Percentiles rank a stretch among this genome's conserved stretches.
These are phyloP conservation scores for Gilbertella persicaria DNA, from an alignment of 371 early-diverging fungal genomes.

Conservation along the genomic window DNA sequence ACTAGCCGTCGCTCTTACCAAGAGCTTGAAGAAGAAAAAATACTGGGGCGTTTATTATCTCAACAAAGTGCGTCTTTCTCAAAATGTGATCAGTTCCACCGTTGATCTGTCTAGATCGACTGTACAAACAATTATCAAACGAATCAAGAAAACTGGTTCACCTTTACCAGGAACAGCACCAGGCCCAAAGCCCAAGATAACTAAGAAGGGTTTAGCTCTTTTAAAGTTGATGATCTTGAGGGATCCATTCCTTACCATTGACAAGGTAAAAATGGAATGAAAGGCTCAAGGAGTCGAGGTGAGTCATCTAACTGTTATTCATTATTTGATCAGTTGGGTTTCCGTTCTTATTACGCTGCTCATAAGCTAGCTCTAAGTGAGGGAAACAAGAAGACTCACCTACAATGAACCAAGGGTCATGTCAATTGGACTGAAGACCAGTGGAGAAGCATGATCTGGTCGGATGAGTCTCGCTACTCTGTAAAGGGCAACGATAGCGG, in stretches of 20 bases:
- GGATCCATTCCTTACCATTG: not conserved
- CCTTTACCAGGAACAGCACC: not conserved
- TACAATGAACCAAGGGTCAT: not conserved
- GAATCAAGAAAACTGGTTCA: slow-evolving; percentile 1
- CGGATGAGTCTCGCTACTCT: not conserved
- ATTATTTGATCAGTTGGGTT: not conserved
- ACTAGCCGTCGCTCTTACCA: too few relatives aligned
- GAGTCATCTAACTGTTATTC: not conserved
- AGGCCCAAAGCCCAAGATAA: not conserved
- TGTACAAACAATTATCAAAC: not conserved
- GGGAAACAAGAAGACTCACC: not conserved
- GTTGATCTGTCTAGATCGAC: not conserved
- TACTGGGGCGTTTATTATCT: not conserved
- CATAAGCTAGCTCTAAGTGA: not conserved
- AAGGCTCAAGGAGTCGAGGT: not conserved
- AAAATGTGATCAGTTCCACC: not conserved
- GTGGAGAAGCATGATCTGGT: not conserved
- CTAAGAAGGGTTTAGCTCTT: not conserved
- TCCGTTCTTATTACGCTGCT: not conserved
- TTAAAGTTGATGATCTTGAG: not conserved
- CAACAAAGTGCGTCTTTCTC: not conserved
- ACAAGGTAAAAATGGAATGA: not conserved
- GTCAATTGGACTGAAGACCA: not conserved
- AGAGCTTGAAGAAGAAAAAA: not conserved
- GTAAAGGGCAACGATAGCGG: not conserved